Base-by-base conservation (phyloP, 306 rosid genomes). In the Vigna reflexopilosa region DNA sequence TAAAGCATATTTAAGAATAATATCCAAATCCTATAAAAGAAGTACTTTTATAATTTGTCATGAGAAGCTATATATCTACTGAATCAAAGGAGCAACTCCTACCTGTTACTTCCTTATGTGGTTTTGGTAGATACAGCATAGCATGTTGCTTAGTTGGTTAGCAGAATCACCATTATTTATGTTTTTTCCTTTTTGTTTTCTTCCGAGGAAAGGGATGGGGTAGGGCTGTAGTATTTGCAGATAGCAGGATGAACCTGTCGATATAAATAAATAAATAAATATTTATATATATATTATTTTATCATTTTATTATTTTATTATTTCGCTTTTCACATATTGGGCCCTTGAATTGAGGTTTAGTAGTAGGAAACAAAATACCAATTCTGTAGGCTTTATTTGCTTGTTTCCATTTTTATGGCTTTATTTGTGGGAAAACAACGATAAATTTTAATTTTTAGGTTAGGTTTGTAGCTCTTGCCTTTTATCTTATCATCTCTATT, bases 271-370 rank as follows among this genome's bases (percentile, higher is more conserved):
- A 26, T 26, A 26, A 0, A 26, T 26, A 26, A 0, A 2, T 26
- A 26, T 2, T 2, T 26, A 26, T 2, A 26, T 26, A 26, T 2
- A 26, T 26, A 26, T 2, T 26, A 26, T 20, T 20, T 20, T 20
- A 20, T 17, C 19, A 17, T 17, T 17, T 17, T 17, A 20, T 20
- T 28, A 24, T 57, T 22, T 22, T 57, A 11, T 9, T 22, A 28
- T 28, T 59, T 28, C 14, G 66, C 42, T 59, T 59, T 59, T 9
- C 17, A 28, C 66, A 28, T 59, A 59, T 59, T 28, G 66, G 66
- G 40, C 40, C 66, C 0, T 26, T 26, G 28, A 20, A 59, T 19
- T 26, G 7, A 16, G 30, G n/a, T n/a, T 65, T 10, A 10, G 10
- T 19, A 40, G n/a, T 36, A 5, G 69, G 36, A 64, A 64, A 36